Evolutionary conservation across 331 rosid species (phyloP).

Genomic region (Telfairia occidentalis): DNA sequence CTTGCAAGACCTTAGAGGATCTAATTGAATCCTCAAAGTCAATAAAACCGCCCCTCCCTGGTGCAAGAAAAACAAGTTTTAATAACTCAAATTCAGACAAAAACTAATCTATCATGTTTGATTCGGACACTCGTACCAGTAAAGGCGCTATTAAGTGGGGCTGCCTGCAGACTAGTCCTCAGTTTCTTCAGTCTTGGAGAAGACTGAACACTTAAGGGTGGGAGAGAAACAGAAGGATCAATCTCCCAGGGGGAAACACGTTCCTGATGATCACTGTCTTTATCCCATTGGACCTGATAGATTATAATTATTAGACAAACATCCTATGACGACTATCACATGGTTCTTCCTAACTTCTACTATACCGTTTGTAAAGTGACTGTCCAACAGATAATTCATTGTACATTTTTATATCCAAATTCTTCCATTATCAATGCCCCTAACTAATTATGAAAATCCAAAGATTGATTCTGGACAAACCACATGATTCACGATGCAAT

Average conservation of each 20-base stretch:
- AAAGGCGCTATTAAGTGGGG: slow-evolving; percentile 39
- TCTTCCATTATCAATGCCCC: not conserved
- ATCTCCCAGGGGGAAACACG: slow-evolving; percentile 90
- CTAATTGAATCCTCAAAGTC: slow-evolving; percentile 84
- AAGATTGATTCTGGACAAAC: not conserved
- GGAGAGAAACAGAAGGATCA: slow-evolving; percentile 71
- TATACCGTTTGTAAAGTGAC: not conserved
- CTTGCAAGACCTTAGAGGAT: slow-evolving; percentile 99
- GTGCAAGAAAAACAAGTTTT: slow-evolving; percentile 17
- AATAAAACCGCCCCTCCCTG: slow-evolving; percentile 66
- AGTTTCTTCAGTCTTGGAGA: slow-evolving; percentile 89
- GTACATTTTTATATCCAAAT: not conserved
- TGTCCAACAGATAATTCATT: not conserved
- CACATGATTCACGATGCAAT: not conserved
- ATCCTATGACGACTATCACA: not conserved
- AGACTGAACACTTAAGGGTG: slow-evolving; percentile 77
- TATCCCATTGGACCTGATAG: slow-evolving; percentile 86
- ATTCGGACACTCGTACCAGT: slow-evolving; percentile 38
- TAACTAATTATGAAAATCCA: not conserved
- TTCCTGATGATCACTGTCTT: slow-evolving; percentile 59
- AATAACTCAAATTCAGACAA: not conserved
- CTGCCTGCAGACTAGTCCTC: slow-evolving; percentile 65
- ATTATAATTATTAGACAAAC: not conserved
- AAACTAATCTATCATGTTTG: not conserved
- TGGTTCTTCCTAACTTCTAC: not conserved